Percentiles rank a stretch among this genome's conserved stretches.
Evolutionary conservation across 805 yeast genomes (phyloP).

Genomic region (Vanderwaltozyma tropicalis): DNA sequence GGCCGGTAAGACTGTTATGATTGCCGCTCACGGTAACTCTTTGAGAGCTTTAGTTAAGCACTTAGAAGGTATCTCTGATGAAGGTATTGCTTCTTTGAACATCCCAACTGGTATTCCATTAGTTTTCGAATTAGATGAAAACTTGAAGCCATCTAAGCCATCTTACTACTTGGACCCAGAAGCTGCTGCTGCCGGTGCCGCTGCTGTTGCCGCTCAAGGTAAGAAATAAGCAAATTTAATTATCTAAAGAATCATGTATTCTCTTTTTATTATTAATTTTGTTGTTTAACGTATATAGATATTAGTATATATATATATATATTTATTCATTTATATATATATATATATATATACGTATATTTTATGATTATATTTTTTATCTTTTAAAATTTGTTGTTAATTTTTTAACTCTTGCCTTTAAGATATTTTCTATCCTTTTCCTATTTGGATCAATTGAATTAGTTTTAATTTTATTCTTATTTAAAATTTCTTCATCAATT

Average conservation of each 20-base stretch:
- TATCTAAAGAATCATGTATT: neutral
- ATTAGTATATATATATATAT: neutral
- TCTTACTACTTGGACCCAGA: constrained; percentile 97
- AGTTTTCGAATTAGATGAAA: constrained; percentile 86
- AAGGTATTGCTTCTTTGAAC: constrained; percentile 85
- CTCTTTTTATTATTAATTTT: neutral
- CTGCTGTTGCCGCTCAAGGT: constrained; percentile 98
- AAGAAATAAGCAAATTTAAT: constrained; percentile 31
- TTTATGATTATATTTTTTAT: too few relatives aligned
- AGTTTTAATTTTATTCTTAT: neutral
- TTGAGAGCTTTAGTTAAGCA: constrained; percentile 93
- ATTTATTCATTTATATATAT: neutral
- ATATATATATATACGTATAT: neutral
- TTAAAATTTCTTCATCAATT: neutral
- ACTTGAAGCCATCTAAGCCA: constrained; percentile 82
- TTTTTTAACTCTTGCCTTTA: constrained; percentile 17
- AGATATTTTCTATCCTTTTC: constrained; percentile 17
- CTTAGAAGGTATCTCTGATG: constrained; percentile 87
- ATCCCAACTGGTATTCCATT: constrained; percentile 98
- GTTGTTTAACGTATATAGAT: neutral
- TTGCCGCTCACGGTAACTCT: constrained; percentile 98
- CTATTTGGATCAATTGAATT: constrained; percentile 16
- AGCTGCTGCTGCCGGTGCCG: constrained; percentile 99
- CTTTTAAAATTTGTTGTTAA: neutral
- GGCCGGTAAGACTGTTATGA: constrained; percentile 78